Base-by-base conservation (phyloP, 2,329 filamentous ascomycete species). In the Botrytis pseudocinerea region DNA sequence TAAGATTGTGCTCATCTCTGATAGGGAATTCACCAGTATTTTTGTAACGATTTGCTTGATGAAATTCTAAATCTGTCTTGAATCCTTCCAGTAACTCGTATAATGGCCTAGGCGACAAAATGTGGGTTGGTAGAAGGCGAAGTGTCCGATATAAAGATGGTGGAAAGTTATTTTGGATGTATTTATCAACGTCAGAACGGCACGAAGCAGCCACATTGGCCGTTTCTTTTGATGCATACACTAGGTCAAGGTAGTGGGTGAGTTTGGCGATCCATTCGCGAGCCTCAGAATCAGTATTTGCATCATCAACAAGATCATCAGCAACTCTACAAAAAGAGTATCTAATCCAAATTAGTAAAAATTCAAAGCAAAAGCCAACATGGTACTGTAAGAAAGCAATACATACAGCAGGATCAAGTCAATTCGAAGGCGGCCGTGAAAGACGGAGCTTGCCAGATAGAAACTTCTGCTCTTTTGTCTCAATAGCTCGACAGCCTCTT, bases 311-410 rank as follows among this genome's bases (percentile, higher is more conserved):
- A 7, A 94, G 83, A 77, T 94, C 91, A 79, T 94, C 92, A 1
- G 91, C 91, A 16, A 93, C 87, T 18, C 92, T 86, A 77, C 92
- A 94, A 79, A 93, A 93, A 0, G 91, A 92, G 78, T 93, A 93
- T 6, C 87, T 88, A 60, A 14, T 35, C n/a, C 4, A 20, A 7
- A 66, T 80, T 54, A 80, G 61, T 32, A 35, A 38, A 18, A 7
- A 38, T 38, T 44, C 6, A n/a, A 28, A 28, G 42, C 42, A 44
- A 32, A 32, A 12, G 28, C n/a, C 32, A 20, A 25, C 2, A n/a
- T 16, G 8, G 25, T 18, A 5, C 16, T 22, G 7, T 28, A 18
- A 12, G 51, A 28, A 28, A 28, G 40, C 8, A n/a, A 22, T 20
- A 79, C 86, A 80, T 79, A 88, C 82, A 94, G 82, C 1, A 92